phyloP scores from a whole-genome alignment of 257 asterid genomes.

The Ilex aquifolium region DNA sequence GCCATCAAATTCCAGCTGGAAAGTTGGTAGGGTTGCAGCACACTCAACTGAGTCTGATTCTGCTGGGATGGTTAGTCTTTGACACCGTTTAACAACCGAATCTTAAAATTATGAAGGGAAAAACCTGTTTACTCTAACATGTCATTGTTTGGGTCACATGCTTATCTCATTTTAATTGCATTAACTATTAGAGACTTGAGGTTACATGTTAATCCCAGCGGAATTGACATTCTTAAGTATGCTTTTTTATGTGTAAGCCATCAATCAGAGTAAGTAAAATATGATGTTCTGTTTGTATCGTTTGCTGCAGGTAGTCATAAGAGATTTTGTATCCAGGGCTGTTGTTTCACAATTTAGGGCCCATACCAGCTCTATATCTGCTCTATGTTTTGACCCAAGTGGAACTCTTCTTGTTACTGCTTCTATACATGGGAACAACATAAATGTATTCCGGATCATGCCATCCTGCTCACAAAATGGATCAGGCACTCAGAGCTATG shows the following conservation, averaged over 20 bases:
- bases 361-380: slow-evolving; percentile 40
- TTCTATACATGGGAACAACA: slow-evolving; percentile 42
- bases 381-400: slow-evolving; percentile 46
- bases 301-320: slow-evolving; percentile 33
- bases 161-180: too few relatives aligned
- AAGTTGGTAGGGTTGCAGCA: slow-evolving; percentile 29
- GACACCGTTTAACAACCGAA: background rate
- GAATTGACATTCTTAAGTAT: too few relatives aligned
- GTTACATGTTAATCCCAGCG: too few relatives aligned
- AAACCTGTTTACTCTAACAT: background rate
- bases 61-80: slow-evolving; percentile 36
- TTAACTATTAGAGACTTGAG: too few relatives aligned
- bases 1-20: slow-evolving; percentile 33
- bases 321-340: slow-evolving; percentile 33
- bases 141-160: too few relatives aligned
- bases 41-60: slow-evolving; percentile 38
- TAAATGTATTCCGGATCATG: slow-evolving; percentile 41
- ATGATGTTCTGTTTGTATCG: slow-evolving; percentile 5
- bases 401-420: slow-evolving; percentile 53
- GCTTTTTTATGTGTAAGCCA: background rate
- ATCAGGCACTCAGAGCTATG: slow-evolving; percentile 24
- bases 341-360: slow-evolving; percentile 48
- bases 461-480: slow-evolving; percentile 32
- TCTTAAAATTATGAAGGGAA: background rate
- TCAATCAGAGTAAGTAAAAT: slow-evolving; percentile 1